Evolutionary conservation across 169 alveolate species (phyloP), one percentile per base, ranked within the genome.

Genomic region (Eimeria necatrix): DNA sequence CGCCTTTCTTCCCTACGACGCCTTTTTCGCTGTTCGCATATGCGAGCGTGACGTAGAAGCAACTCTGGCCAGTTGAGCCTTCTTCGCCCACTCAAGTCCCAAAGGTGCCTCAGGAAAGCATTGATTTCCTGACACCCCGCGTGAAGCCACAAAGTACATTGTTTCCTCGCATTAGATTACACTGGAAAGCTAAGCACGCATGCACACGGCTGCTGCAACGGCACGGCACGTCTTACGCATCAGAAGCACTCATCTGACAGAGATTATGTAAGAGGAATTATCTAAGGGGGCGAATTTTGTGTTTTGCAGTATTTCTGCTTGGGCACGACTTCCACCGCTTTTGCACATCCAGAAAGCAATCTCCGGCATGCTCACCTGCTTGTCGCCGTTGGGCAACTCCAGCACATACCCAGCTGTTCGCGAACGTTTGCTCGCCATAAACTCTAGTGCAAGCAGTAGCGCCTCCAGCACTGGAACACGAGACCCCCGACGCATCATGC

Each of bases 331-430:
- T 32, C 3, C 41, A 0, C 2, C 2, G 41, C 41, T 32, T 32
- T 2, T 32, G 41, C 41, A 32, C 41, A 32, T 32, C 41, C 41
- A 32, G 0, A 0, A 32, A 32, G 41, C 41, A 32, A 32, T 32
- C 41, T 32, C 41, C 41, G 41, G 41, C 41, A 32, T 56, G 51
- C 61, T 78, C 24, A 91, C 95, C 95, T 59, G 83, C 49, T 61
- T 64, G 20, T 59, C 76, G 24, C 86, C 95, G 76, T 53, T 76
- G 24, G 95, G 95, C 80, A 91, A 56, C 87, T 91, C 95, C n/a
- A 91, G 70, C 76, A 91, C 90, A 76, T 91, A 91, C 68, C 95
- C 95, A 56, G 95, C 95, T 49, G 95, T 48, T 51, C 95, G 86
- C 46, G 84, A 61, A 41, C 95, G 89, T 70, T 81, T 74, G 90